Evolutionary conservation across 768 basidiomycete genomes (phyloP).

Genomic region (Sistotremastrum suecicum): DNA sequence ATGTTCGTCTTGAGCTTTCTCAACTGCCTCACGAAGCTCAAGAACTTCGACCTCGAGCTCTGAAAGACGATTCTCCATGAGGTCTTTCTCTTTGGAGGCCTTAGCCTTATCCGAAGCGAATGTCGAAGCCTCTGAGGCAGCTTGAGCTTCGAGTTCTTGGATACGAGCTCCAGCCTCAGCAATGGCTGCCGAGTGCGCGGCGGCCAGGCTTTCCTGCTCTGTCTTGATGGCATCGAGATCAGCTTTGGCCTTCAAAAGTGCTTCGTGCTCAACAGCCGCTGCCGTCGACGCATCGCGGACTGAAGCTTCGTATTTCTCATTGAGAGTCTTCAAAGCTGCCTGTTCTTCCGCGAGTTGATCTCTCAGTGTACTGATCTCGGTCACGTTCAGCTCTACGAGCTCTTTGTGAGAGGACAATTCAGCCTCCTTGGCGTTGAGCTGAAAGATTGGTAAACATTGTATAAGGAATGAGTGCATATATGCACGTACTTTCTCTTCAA

Average conservation of each 20-base stretch:
- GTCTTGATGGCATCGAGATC: conserved; percentile 41
- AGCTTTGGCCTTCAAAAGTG: conserved; percentile 46
- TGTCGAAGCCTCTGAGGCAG: conserved; percentile 27
- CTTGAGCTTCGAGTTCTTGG: conserved; percentile 31
- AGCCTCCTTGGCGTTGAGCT: conserved; percentile 41
- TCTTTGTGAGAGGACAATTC: conserved; percentile 27
- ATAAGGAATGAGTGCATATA: background rate
- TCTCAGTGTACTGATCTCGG: conserved; percentile 37
- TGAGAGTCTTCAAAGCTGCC: conserved; percentile 37
- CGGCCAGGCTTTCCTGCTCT: conserved; percentile 37
- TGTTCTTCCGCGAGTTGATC: conserved; percentile 34
- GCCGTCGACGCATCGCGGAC: conserved; percentile 31
- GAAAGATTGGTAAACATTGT: conserved; percentile 1
- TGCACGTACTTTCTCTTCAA: too few species aligned
- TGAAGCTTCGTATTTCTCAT: conserved; percentile 30
- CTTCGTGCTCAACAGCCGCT: conserved; percentile 48
- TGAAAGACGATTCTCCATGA: conserved; percentile 53
- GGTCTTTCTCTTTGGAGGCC: conserved; percentile 40
- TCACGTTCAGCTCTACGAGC: conserved; percentile 32
- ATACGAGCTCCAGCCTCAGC: conserved; percentile 33
- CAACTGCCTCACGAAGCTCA: conserved; percentile 60
- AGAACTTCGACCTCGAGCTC: conserved; percentile 74
- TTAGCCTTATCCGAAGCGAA: conserved; percentile 32
- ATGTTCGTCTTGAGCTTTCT: conserved; percentile 46
- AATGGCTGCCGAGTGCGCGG: conserved; percentile 33